A percentile compares a stretch with the other conserved stretches of the same genome.
Conservation (phyloP, 75 land plant genomes). For the Chamaecyparis obtusa region DNA sequence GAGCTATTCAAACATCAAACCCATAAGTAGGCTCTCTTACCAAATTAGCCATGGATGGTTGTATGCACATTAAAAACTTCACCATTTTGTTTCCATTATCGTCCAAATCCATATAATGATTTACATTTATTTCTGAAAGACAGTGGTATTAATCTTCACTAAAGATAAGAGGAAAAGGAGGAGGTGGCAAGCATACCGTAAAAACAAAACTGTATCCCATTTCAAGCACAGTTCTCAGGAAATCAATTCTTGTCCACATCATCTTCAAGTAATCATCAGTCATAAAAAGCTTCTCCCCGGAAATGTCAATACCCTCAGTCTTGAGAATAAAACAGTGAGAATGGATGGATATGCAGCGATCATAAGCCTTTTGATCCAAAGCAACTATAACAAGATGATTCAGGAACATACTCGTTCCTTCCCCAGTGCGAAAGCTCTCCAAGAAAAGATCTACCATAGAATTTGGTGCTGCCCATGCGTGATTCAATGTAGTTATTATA, state of each 20-base stretch:
- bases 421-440: constrained; percentile 40
- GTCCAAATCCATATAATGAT: too few species aligned
- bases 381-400: constrained; percentile 47
- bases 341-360: constrained; percentile 29
- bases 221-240: constrained; percentile 55
- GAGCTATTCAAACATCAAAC: too few species aligned
- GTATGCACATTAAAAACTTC: too few species aligned
- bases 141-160: constrained; percentile 21
- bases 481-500: constrained; percentile 48
- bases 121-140: too few species aligned
- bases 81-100: too few species aligned
- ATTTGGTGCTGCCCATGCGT: constrained; percentile 33
- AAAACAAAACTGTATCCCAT: constrained; percentile 76
- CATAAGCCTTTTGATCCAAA: constrained; percentile 33
- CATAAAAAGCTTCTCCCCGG: constrained; percentile 42
- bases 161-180: background rate
- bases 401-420: constrained; percentile 27
- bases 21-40: too few species aligned
- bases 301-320: constrained; percentile 37
- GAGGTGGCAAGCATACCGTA: constrained; percentile 40
- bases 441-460: too few species aligned
- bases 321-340: constrained; percentile 24
- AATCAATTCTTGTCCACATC: constrained; percentile 30
- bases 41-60: too few species aligned
- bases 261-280: constrained; percentile 51